Evolutionary conservation across 805 yeast species (phyloP).

Genomic region (Candida adriatica): DNA sequence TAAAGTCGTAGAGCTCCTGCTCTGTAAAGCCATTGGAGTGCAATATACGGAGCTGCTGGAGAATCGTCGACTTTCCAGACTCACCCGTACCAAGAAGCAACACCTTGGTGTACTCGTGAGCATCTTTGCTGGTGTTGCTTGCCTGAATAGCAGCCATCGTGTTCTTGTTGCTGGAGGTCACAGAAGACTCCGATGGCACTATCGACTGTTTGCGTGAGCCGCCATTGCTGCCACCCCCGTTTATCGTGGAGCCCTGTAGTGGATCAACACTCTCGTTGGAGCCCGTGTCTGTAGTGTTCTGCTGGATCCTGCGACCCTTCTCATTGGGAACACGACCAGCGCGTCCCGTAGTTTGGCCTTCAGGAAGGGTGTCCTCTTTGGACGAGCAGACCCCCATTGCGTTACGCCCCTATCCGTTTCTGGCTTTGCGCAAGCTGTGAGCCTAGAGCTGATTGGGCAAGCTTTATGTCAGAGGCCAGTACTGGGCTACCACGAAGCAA

Average conservation of each 20-base stretch:
- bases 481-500: too few species aligned
- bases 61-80: constrained; percentile 39
- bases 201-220: constrained; percentile 16
- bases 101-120: constrained; percentile 55
- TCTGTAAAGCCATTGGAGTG: constrained; percentile 34
- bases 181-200: constrained; percentile 19
- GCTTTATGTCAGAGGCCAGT: too few species aligned
- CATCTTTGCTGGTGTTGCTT: constrained; percentile 17
- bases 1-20: constrained; percentile 66
- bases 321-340: not conserved
- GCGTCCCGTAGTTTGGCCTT: constrained; percentile 1
- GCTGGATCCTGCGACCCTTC: not conserved
- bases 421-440: too few species aligned
- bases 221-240: not conserved
- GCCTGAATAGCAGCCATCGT: constrained; percentile 1
- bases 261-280: constrained; percentile 3
- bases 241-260: not conserved
- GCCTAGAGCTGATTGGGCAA: too few species aligned
- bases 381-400: constrained; percentile 20
- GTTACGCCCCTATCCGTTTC: too few species aligned
- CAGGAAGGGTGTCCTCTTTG: constrained; percentile 10
- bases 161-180: constrained; percentile 8
- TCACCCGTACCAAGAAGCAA: constrained; percentile 79
- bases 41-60: constrained; percentile 35
- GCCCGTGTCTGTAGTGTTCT: not conserved